These are phyloP conservation scores for Cercospora sojina DNA, from an alignment of 2,329 filamentous ascomycete species.

Conservation along the genomic window DNA sequence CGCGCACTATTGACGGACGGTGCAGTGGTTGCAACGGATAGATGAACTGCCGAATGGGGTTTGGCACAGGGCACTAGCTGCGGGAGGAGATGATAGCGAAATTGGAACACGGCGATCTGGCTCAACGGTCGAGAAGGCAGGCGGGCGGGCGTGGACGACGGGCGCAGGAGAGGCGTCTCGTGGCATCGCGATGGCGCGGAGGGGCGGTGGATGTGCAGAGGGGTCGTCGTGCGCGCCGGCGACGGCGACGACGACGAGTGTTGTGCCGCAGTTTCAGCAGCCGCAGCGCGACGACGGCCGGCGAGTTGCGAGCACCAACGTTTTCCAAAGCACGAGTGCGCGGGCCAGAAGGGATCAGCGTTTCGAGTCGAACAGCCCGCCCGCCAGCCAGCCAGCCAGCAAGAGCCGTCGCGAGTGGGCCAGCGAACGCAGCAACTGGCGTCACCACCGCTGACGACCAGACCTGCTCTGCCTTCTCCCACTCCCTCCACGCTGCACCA, in stretches of 20 bases:
- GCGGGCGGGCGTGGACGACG: not conserved
- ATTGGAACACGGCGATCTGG: conserved; percentile 6
- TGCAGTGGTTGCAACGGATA: conserved; percentile 1
- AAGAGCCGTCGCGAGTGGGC: not conserved
- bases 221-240: not conserved
- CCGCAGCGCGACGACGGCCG: not conserved
- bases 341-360: conserved; percentile 3
- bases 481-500: not conserved
- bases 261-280: not conserved
- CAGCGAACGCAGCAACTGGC: conserved; percentile 1
- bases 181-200: not conserved
- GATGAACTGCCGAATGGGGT: conserved; percentile 9
- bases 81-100: conserved; percentile 8
- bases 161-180: not conserved
- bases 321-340: not conserved
- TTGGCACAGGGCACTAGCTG: not conserved
- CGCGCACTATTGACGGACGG: not conserved
- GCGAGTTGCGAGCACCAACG: not conserved
- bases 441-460: conserved; percentile 2
- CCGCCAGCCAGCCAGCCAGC: not conserved
- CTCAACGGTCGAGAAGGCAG: not conserved
- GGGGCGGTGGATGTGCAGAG: not conserved
- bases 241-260: not conserved
- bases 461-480: not conserved
- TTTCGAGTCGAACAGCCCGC: conserved; percentile 6